Evolutionary conservation across 1,139 yeast species (phyloP).

Genomic region (Suhomyces atakaporum): DNA sequence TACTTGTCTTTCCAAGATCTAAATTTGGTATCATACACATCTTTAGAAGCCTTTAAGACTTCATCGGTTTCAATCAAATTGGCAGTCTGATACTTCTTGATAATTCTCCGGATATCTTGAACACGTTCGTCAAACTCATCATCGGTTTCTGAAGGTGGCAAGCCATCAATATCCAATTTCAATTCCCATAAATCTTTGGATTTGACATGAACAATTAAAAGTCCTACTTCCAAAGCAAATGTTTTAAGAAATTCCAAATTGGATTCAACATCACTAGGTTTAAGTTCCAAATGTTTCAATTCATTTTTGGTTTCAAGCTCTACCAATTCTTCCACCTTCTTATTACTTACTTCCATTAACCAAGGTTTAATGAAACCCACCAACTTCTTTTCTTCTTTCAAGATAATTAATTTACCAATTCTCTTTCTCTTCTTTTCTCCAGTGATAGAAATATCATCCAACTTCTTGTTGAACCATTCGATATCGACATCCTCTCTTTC

Average conservation of each 20-base stretch:
- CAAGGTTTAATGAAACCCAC: conserved; percentile 67
- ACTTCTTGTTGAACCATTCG: conserved; percentile 86
- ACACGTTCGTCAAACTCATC: conserved; percentile 61
- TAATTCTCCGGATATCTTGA: conserved; percentile 40
- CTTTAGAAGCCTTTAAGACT: conserved; percentile 59
- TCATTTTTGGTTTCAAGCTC: conserved; percentile 44
- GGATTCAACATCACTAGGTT: conserved; percentile 47
- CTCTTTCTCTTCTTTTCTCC: conserved; percentile 70
- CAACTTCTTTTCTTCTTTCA: conserved; percentile 71
- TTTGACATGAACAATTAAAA: conserved; percentile 62
- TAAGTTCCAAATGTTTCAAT: conserved; percentile 52
- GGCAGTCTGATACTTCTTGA: conserved; percentile 74
- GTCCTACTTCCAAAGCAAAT: conserved; percentile 67
- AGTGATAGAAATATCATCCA: conserved; percentile 74
- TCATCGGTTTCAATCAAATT: conserved; percentile 65
- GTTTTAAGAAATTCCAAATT: conserved; percentile 62
- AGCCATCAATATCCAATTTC: conserved; percentile 73
- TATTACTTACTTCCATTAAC: conserved; percentile 50
- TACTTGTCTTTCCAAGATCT: conserved; percentile 80
- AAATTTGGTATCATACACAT: conserved; percentile 72
- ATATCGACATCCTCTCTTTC: conserved; percentile 81
- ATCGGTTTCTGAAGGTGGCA: conserved; percentile 61
- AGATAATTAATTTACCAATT: conserved; percentile 64
- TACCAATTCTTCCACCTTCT: conserved; percentile 31
- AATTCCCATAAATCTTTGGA: conserved; percentile 56